Conservation (phyloP, 1,284 basidiomycete genomes). For the Neolentinus lepideus region DNA sequence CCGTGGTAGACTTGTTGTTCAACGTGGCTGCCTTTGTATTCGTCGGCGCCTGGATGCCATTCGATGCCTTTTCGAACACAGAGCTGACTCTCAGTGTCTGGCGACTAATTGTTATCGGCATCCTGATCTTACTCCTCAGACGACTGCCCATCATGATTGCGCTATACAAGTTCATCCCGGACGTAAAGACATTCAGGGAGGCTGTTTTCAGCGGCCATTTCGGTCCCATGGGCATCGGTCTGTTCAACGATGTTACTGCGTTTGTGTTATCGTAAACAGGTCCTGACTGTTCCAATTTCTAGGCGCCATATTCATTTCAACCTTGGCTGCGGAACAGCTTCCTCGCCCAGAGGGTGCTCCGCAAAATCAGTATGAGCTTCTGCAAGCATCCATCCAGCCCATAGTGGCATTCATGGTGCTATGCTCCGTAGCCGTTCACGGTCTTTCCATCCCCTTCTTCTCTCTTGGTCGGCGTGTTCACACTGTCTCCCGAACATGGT, state of each 20-base stretch:
- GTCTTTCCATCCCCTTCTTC: slow-evolving; percentile 90
- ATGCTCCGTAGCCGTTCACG: slow-evolving; percentile 81
- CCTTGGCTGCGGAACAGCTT: slow-evolving; percentile 70
- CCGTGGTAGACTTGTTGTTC: slow-evolving; percentile 91
- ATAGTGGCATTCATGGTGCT: slow-evolving; percentile 91
- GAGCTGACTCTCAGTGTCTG: slow-evolving; percentile 71
- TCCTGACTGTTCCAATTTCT: slow-evolving; percentile 14
- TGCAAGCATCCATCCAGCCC: slow-evolving; percentile 77
- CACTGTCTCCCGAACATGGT: slow-evolving; percentile 84
- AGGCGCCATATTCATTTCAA: slow-evolving; percentile 89
- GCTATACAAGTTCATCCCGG: slow-evolving; percentile 86
- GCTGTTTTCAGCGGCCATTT: slow-evolving; percentile 90
- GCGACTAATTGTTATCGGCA: slow-evolving; percentile 77
- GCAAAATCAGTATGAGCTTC: slow-evolving; percentile 53
- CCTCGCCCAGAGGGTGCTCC: slow-evolving; percentile 49
- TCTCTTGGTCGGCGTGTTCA: slow-evolving; percentile 86
- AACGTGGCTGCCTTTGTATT: slow-evolving; percentile 89
- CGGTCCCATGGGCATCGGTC: slow-evolving; percentile 85
- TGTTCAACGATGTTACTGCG: slow-evolving; percentile 26
- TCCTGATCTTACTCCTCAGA: slow-evolving; percentile 73
- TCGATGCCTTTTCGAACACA: slow-evolving; percentile 62
- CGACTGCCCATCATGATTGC: slow-evolving; percentile 81
- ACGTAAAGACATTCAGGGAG: slow-evolving; percentile 85
- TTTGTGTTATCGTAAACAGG: background rate
- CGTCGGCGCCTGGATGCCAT: slow-evolving; percentile 94